Evolutionary conservation across 768 basidiomycete genomes (phyloP).

Genomic region (Tricholoma sp.): DNA sequence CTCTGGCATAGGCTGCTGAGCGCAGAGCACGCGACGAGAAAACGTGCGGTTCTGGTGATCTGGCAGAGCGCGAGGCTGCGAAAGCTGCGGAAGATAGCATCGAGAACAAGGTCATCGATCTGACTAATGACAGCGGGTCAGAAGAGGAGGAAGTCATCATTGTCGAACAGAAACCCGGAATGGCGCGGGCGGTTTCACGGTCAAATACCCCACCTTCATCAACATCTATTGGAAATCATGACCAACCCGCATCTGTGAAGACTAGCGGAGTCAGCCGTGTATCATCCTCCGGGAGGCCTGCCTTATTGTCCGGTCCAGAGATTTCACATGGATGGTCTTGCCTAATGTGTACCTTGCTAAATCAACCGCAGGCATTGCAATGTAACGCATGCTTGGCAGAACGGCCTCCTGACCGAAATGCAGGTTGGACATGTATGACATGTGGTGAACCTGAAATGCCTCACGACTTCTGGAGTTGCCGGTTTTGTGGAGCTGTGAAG

Average conservation of each 20-base stretch:
- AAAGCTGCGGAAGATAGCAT: slow-evolving; percentile 69
- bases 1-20: slow-evolving; percentile 71
- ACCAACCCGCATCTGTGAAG: neutral
- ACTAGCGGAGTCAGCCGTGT: neutral
- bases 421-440: slow-evolving; percentile 59
- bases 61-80: slow-evolving; percentile 55
- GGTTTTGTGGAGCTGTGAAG: slow-evolving; percentile 67
- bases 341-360: slow-evolving; percentile 61
- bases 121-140: slow-evolving; percentile 38
- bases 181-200: slow-evolving; percentile 11
- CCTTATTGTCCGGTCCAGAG: slow-evolving; percentile 1
- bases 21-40: slow-evolving; percentile 69
- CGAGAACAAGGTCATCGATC: slow-evolving; percentile 54
- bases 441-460: slow-evolving; percentile 63
- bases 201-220: slow-evolving; percentile 6
- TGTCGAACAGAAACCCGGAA: slow-evolving; percentile 21
- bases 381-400: slow-evolving; percentile 56
- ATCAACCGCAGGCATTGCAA: slow-evolving; percentile 39
- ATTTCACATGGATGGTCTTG: slow-evolving; percentile 43
- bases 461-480: slow-evolving; percentile 71
- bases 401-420: slow-evolving; percentile 23
- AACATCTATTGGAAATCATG: slow-evolving; percentile 3
- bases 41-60: slow-evolving; percentile 59
- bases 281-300: neutral
- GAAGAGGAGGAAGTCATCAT: slow-evolving; percentile 27